Evolutionary conservation across 495 filamentous ascomycete genomes (phyloP).

Genomic region (Lasiosphaeria miniovina): DNA sequence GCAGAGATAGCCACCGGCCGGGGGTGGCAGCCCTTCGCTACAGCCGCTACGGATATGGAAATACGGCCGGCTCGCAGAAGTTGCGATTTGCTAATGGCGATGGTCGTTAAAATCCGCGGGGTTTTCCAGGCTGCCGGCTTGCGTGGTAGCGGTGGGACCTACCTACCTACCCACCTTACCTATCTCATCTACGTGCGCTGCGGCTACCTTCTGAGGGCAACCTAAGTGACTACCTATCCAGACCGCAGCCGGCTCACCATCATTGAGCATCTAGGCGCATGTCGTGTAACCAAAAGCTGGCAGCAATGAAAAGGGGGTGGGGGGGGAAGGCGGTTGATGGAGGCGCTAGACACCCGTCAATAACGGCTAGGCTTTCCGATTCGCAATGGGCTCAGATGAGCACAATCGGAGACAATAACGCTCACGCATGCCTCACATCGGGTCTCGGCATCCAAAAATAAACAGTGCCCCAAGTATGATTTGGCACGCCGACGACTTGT

Average conservation of each 20-base stretch:
- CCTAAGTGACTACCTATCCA: not conserved
- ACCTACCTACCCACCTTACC: too few species aligned
- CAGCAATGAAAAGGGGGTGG: not conserved
- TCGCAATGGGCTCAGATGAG: slow-evolving; percentile 10
- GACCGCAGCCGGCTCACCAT: not conserved
- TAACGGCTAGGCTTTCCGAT: slow-evolving; percentile 19
- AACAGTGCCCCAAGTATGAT: not conserved
- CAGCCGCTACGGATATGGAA: too few species aligned
- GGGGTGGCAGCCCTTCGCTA: too few species aligned
- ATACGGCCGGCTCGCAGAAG: too few species aligned
- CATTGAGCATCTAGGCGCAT: not conserved
- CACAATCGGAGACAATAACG: slow-evolving; percentile 15
- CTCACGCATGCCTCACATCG: slow-evolving; percentile 2
- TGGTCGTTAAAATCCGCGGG: too few species aligned
- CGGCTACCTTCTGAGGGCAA: not conserved
- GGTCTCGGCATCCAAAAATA: slow-evolving; percentile 19
- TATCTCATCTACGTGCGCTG: too few species aligned
- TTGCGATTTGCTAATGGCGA: too few species aligned
- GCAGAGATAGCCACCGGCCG: too few species aligned
- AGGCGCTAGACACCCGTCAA: not conserved
- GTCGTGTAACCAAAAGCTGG: slow-evolving; percentile 2
- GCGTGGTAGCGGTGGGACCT: too few species aligned
- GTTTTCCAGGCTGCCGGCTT: too few species aligned
- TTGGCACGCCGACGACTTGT: too few species aligned
- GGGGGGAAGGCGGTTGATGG: not conserved